Conservation (phyloP, 2,329 filamentous ascomycete genomes). For the Beauveria scarabaeidicola region DNA sequence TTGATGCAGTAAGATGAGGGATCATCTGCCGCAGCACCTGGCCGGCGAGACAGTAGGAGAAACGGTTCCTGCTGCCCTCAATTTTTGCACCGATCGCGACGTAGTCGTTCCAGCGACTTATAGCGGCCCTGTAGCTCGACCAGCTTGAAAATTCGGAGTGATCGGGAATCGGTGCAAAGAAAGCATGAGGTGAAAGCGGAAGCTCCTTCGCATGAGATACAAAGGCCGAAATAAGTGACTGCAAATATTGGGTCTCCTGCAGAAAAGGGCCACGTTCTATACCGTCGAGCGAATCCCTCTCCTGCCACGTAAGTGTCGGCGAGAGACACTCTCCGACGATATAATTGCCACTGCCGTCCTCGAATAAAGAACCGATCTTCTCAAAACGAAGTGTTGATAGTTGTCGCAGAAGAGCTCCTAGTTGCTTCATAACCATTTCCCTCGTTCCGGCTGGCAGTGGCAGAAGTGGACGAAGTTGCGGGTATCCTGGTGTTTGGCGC, state of each 20-base stretch:
- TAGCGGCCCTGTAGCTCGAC: conserved; percentile 14
- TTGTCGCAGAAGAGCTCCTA: conserved; percentile 14
- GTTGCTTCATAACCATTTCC: conserved; percentile 16
- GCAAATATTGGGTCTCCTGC: conserved; percentile 18
- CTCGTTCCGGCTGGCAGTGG: conserved; percentile 13
- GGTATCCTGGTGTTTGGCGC: conserved; percentile 7
- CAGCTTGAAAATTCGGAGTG: conserved; percentile 16
- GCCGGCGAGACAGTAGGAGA: conserved; percentile 10
- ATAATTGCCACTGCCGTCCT: conserved; percentile 12
- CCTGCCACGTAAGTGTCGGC: conserved; percentile 17
- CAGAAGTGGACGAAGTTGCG: conserved; percentile 9
- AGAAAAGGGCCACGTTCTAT: conserved; percentile 21
- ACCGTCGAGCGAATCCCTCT: conserved; percentile 16
- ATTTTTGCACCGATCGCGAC: conserved; percentile 17
- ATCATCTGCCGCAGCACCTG: conserved; percentile 21
- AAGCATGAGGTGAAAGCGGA: conserved; percentile 18
- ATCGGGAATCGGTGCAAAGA: conserved; percentile 22
- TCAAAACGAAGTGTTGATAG: conserved; percentile 15
- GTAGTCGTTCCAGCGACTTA: conserved; percentile 13
- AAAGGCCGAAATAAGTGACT: conserved; percentile 19
- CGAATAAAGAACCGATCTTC: conserved; percentile 18
- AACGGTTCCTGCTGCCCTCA: conserved; percentile 18
- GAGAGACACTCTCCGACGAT: conserved; percentile 17
- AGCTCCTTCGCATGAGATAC: conserved; percentile 19
- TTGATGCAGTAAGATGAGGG: conserved; percentile 10